Evolutionary conservation across 2,329 filamentous ascomycete species (phyloP), one percentile per base, ranked within the genome.

Genomic region (Cytospora leucostoma): DNA sequence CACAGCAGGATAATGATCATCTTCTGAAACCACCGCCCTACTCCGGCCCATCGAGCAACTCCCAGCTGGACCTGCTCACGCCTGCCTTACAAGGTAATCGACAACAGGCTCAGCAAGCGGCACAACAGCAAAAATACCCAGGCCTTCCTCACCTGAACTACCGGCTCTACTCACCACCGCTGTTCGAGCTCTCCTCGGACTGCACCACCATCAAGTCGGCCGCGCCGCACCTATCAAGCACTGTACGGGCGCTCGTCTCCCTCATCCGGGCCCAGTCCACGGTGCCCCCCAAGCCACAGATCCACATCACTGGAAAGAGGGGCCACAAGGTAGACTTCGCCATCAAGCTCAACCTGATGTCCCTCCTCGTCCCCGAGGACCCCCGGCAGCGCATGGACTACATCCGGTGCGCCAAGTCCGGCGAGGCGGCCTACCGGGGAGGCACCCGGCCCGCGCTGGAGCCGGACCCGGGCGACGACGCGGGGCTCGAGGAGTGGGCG

Each of bases 341-440:
- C 62, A 71, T 86, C 64, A 80, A 79, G 68, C 73, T 85, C 50
- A 86, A 86, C 70, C 73, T 85, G 19, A 82, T 86, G 80, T 76
- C 73, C 55, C 73, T 85, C 12, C 74, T 86, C 6, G 76, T 85
- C 2, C 77, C 82, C 0, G 79, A 82, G 2, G 77, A 81, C 60
- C 71, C 76, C 12, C 71, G 69, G 32, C 68, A 74, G 40, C 77
- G 81, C 33, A 77, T 84, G 70, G 81, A 85, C 69, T 86, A 85
- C 71, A 75, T 85, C 52, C 80, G 82, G 27, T 80, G 81, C 63
- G 80, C 84, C 12, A 74, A 74, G 0, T 70, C 72, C 19, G 81
- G 78, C 44, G 83, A 86, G 73, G 63, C 80, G 59, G 83, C 82
- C 0, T 78, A 78, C 64, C 79, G 83, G 11, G 83, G 82, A 15